Base-by-base conservation (phyloP, 805 yeast species). In the Lipomyces yamadae region DNA sequence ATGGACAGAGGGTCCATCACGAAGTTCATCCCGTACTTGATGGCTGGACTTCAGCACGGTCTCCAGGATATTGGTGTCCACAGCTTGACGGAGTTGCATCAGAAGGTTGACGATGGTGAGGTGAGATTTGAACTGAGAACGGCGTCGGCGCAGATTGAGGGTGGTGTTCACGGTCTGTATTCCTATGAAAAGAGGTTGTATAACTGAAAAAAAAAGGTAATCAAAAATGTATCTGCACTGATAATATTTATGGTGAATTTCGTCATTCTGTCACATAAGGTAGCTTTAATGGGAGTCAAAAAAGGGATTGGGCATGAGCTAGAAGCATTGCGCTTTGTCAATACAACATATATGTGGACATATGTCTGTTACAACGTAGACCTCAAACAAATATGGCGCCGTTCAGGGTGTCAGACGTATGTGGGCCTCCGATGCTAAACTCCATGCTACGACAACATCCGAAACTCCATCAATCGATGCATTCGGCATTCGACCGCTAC, bases 121-220 rank as follows among this genome's bases (percentile, higher is more conserved):
- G 88, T 92, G 70, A 88, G 99, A 83, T 95, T 95, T 78, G 99
- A 95, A 84, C 88, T 89, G 81, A 92, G 99, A 87, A 93, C 98
- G 74, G 97, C 98, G 60, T 91, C 97, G 77, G 97, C 99, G 72
- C 99, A 95, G 85, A 85, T 92, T 73, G 99, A 95, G 84, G 99
- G 99, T 84, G 98, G 98, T 81, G 94, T 95, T 70, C 90, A 92
- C 82, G 93, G 96, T 78, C 86, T 95, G 81, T 92, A 92, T 85
- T 93, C 98, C 67, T 95, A 91, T 79, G 99, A 95, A 83, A 95
- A 95, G 87, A 92, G 97, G 82, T 84, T 95, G 78, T 97, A 92
- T 59, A 68, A 67, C 62, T 68, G 56, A 56, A 53, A 13, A 24
- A 42, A 29, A n/a, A n/a, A 24, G 3, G 37, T 57, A 34, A 6